Conservation (phyloP, 192 early-diverging fungal genomes). For the Backusella luteola region DNA sequence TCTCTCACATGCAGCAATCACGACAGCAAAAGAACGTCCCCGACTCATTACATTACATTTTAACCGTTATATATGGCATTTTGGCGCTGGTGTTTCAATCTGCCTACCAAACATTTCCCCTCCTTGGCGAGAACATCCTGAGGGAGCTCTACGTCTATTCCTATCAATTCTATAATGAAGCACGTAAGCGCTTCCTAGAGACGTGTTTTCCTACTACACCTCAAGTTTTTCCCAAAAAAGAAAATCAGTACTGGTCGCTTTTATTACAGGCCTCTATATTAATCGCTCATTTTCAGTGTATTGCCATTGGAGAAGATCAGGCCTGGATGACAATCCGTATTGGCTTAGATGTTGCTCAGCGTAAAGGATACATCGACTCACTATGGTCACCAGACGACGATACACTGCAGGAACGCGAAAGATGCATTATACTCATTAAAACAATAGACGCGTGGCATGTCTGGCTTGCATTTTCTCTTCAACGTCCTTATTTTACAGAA, state of each 20-base stretch:
- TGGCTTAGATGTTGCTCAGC: not conserved
- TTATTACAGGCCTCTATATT: slow-evolving; percentile 7
- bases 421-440: not conserved
- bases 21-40: not conserved
- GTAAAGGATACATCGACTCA: not conserved
- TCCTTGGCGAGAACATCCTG: not conserved
- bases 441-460: slow-evolving; percentile 8
- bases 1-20: not conserved
- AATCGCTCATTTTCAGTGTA: slow-evolving; percentile 13
- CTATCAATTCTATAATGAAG: not conserved
- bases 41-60: not conserved
- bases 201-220: not conserved
- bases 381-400: not conserved
- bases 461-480: slow-evolving; percentile 8
- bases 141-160: not conserved
- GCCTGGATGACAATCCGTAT: slow-evolving; percentile 10
- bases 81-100: slow-evolving; percentile 8
- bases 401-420: not conserved
- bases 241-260: not conserved
- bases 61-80: not conserved
- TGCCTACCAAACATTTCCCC: not conserved
- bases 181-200: not conserved
- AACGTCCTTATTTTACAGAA: not conserved
- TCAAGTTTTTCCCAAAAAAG: not conserved
- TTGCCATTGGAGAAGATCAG: slow-evolving; percentile 14